Evolutionary conservation across 1,284 basidiomycete species (phyloP).

Genomic region (Ceratobasidium sp.): DNA sequence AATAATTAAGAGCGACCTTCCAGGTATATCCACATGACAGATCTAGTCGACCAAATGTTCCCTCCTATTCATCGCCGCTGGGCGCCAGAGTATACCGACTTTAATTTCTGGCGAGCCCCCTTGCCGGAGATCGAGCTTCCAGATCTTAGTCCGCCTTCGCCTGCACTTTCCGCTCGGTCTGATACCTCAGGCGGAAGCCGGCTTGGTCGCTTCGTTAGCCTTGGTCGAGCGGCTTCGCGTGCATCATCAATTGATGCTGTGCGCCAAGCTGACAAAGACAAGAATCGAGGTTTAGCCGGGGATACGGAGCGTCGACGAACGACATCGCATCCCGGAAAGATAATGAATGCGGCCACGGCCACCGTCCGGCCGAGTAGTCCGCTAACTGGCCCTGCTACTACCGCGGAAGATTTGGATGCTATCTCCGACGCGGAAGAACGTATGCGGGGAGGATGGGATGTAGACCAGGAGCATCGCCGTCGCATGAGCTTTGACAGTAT

Average conservation of each 20-base stretch:
- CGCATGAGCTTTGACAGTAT: conserved; percentile 66
- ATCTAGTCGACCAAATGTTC: conserved; percentile 99
- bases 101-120: conserved; percentile 93
- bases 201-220: conserved; percentile 65
- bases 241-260: conserved; percentile 42
- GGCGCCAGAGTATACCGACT: conserved; percentile 92
- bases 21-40: conserved; percentile 96
- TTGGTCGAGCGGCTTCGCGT: conserved; percentile 45
- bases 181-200: conserved; percentile 78
- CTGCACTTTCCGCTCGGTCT: conserved; percentile 89
- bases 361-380: conserved; percentile 18
- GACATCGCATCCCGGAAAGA: conserved; percentile 36
- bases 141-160: conserved; percentile 89
- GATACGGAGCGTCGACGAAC: conserved; percentile 44
- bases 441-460: conserved; percentile 50
- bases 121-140: conserved; percentile 83
- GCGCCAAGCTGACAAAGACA: conserved; percentile 41
- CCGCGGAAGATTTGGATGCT: conserved; percentile 47
- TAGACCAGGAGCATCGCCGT: conserved; percentile 58
- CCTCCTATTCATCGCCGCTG: conserved; percentile 91
- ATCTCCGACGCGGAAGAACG: conserved; percentile 49
- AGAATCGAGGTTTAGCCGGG: background rate
- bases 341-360: conserved; percentile 17
- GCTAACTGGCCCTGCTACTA: conserved; percentile 48
- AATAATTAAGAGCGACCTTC: background rate